phyloP scores from a whole-genome alignment of 176 grass and related monocot genomes.

The Tillandsia leiboldiana region DNA sequence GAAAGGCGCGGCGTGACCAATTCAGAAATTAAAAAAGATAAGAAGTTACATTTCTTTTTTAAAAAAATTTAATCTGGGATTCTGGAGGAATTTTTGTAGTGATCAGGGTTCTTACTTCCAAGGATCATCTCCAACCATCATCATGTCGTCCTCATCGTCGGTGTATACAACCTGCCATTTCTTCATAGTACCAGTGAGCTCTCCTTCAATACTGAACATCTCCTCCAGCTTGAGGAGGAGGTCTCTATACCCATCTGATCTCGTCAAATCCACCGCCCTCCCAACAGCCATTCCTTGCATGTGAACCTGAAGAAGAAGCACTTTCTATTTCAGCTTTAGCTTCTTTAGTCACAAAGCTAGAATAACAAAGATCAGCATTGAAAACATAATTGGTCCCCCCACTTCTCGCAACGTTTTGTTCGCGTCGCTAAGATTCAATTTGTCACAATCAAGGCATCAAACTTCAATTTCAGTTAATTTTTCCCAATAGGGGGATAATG shows the following conservation, averaged over 20 bases:
- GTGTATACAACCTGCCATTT: constrained; percentile 71
- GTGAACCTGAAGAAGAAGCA: constrained; percentile 53
- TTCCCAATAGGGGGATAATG: too few species aligned
- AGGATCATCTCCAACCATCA: constrained; percentile 93
- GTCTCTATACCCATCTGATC: constrained; percentile 47
- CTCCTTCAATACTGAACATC: constrained; percentile 67
- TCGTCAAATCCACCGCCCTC: constrained; percentile 81
- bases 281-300: constrained; percentile 94
- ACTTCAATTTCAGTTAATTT: too few species aligned
- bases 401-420: too few species aligned
- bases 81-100: background rate
- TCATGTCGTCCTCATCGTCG: constrained; percentile 91
- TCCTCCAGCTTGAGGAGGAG: constrained; percentile 65
- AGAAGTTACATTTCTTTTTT: too few species aligned
- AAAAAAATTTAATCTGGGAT: too few species aligned
- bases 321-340: background rate
- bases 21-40: too few species aligned
- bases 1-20: too few species aligned
- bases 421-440: too few species aligned
- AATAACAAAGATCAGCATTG: background rate
- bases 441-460: too few species aligned
- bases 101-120: constrained; percentile 57
- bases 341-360: background rate
- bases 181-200: constrained; percentile 43
- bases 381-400: background rate